A percentile compares a stretch with the other conserved stretches of the same genome.
phyloP scores from a whole-genome alignment of 192 early-diverging fungal species.

The Backusella circina region DNA sequence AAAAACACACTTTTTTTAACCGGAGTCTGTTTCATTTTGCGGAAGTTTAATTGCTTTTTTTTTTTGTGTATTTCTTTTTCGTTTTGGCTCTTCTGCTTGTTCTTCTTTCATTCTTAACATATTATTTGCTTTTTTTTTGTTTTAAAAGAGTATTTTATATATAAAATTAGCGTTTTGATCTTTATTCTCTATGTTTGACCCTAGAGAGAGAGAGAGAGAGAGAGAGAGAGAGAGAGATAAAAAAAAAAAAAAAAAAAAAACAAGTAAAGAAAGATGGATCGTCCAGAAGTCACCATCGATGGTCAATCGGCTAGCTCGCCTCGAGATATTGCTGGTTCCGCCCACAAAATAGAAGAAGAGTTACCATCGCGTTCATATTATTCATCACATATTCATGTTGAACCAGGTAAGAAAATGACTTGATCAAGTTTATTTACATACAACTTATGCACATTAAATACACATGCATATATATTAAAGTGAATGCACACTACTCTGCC shows the following conservation, averaged over 20 bases:
- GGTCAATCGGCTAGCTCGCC: slow-evolving; percentile 4
- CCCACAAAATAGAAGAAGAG: slow-evolving; percentile 11
- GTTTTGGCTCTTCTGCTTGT: neutral
- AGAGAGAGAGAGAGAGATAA: too few species aligned
- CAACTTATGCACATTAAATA: neutral
- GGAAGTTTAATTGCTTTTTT: neutral
- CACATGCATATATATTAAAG: neutral
- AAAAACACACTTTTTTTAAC: too few species aligned
- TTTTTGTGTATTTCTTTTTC: neutral
- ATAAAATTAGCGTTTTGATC: too few species aligned
- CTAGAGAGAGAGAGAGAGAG: too few species aligned
- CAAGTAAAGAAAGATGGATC: neutral
- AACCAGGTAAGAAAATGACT: slow-evolving; percentile 16
- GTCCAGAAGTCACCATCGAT: neutral
- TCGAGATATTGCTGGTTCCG: neutral
- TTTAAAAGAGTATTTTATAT: too few species aligned
- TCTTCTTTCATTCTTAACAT: neutral
- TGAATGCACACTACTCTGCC: slow-evolving; percentile 31
- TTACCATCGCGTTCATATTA: slow-evolving; percentile 36
- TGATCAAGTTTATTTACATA: neutral
- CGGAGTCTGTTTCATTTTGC: neutral
- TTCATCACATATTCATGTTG: slow-evolving; percentile 27
- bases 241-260: too few species aligned
- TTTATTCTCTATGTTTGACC: too few species aligned
- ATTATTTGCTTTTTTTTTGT: too few species aligned